Evolutionary conservation across 441 rosid species (phyloP).

Genomic region (Adansonia grandidieri): DNA sequence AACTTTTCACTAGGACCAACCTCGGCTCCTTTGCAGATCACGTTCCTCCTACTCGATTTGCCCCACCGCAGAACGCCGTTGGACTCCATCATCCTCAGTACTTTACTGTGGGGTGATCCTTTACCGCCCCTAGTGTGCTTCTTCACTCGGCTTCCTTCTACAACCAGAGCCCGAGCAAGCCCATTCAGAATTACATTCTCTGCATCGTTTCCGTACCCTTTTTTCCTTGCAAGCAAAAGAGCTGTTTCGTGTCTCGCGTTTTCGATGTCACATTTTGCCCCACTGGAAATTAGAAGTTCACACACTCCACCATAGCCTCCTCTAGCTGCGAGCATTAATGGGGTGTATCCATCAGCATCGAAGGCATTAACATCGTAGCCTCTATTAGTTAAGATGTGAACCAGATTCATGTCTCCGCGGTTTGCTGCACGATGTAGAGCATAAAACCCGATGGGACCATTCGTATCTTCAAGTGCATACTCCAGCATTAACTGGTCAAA

Average conservation of each 20-base stretch:
- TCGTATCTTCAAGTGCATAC: conserved; percentile 41
- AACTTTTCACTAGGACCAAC: conserved; percentile 43
- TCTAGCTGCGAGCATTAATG: conserved; percentile 51
- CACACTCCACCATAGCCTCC: conserved; percentile 44
- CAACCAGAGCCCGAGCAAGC: conserved; percentile 41
- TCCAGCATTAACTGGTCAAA: conserved; percentile 48
- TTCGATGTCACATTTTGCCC: conserved; percentile 40
- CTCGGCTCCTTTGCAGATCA: conserved; percentile 41
- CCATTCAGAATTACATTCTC: conserved; percentile 41
- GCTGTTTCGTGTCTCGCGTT: conserved; percentile 46
- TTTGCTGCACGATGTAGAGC: conserved; percentile 50
- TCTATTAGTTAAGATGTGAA: conserved; percentile 30
- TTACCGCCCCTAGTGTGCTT: conserved; percentile 54
- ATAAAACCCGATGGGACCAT: conserved; percentile 37
- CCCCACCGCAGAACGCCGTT: conserved; percentile 46
- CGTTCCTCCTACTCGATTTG: conserved; percentile 43
- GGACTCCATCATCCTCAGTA: conserved; percentile 38
- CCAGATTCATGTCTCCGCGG: conserved; percentile 44
- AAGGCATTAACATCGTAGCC: conserved; percentile 43
- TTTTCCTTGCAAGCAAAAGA: conserved; percentile 39
- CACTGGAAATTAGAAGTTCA: conserved; percentile 39
- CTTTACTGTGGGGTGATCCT: conserved; percentile 48
- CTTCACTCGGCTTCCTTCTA: conserved; percentile 38
- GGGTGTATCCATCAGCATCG: conserved; percentile 48
- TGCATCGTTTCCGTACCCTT: conserved; percentile 19